phyloP scores from a whole-genome alignment of 176 grass and related monocot species.

The Oryza meridionalis region DNA sequence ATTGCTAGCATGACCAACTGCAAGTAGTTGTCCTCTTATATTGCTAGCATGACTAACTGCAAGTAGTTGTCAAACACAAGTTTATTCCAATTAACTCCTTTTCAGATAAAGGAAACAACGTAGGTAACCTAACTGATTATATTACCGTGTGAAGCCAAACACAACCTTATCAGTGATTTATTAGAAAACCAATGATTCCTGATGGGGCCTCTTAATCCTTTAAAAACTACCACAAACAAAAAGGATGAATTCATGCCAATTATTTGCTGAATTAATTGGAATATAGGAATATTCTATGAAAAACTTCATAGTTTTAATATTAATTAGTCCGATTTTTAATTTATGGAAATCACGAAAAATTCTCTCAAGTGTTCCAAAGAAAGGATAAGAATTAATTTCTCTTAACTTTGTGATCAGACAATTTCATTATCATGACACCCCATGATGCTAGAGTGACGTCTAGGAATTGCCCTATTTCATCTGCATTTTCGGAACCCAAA shows the following conservation, averaged over 20 bases:
- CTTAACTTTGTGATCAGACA: neutral
- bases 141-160: neutral
- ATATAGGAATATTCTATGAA: too few species aligned
- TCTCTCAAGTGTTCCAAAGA: neutral
- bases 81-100: too few species aligned
- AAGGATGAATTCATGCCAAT: too few species aligned
- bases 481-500: neutral
- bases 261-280: too few species aligned
- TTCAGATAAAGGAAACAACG: neutral
- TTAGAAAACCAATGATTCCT: neutral
- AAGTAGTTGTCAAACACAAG: neutral
- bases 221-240: too few species aligned
- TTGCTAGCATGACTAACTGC: neutral
- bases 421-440: neutral
- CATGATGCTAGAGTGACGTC: slow-evolving; percentile 20
- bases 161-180: neutral
- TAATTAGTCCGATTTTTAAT: neutral
- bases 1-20: neutral
- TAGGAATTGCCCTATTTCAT: neutral
- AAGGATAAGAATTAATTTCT: neutral
- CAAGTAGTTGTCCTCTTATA: neutral
- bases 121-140: neutral
- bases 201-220: too few species aligned
- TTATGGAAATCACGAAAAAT: neutral
- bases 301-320: too few species aligned